Evolutionary conservation across 179 eudicot species (phyloP).

Genomic region (Monotropa hypopitys): DNA sequence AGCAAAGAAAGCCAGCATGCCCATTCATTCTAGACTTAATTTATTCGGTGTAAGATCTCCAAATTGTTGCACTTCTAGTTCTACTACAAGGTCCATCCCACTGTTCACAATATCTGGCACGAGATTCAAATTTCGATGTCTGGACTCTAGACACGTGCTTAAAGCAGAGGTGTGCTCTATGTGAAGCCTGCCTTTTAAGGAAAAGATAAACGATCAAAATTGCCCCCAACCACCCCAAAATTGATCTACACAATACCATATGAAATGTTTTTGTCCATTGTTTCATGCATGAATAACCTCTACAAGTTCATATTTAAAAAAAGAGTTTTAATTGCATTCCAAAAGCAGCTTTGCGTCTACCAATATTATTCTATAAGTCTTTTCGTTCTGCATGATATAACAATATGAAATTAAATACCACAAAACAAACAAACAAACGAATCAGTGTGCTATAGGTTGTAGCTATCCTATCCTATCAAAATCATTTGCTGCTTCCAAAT

Average conservation of each 20-base stretch:
- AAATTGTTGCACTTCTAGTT: background rate
- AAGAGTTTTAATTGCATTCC: background rate
- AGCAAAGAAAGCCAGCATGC: background rate
- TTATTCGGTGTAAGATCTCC: background rate
- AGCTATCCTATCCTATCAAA: no score
- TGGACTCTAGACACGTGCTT: background rate
- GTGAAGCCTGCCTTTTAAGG: background rate
- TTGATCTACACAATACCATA: background rate
- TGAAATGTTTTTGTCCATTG: background rate
- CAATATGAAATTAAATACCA: no score
- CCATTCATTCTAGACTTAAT: background rate
- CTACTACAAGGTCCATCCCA: background rate
- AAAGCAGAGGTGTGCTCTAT: background rate
- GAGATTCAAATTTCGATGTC: background rate
- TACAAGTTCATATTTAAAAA: background rate
- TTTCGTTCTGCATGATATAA: background rate
- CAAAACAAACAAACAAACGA: background rate
- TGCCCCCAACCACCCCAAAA: background rate
- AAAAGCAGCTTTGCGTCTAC: background rate
- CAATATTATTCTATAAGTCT: background rate
- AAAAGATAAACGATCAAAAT: background rate
- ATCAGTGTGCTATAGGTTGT: background rate
- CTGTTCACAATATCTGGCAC: background rate
- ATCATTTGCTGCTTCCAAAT: background rate
- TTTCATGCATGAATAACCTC: background rate